Evolutionary conservation across 441 rosid genomes (phyloP), one percentile per base, ranked within the genome.

Genomic region (Bocquillonia castaneifolia): DNA sequence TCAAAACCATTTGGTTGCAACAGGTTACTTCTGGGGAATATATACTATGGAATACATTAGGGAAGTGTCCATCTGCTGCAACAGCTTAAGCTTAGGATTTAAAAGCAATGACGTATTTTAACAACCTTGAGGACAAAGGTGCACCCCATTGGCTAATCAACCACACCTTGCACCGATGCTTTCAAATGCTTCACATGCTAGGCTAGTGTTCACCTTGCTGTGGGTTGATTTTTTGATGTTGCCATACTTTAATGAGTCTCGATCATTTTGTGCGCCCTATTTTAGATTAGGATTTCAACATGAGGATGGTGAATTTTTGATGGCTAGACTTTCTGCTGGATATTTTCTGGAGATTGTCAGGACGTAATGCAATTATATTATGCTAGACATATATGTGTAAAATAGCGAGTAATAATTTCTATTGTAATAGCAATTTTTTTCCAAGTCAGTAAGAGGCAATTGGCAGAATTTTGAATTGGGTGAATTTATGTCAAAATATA

Each of bases 11-110:
- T 71, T 73, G 50, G 51, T 68, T 60, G 22, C 34, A n/a, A 70
- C 86, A 93, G 97, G 92, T 85, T 63, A 81, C 76, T 36, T 88
- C 91, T 17, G 97, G 97, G 57, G 93, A 94, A 65, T 94, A 94
- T 75, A 90, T 91, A 70, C 68, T 94, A 77, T 94, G 97, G 99
- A 91, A 91, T 78, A 94, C 99, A 39, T 72, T 91, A 70, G 99
- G 99, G 71, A 86, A 89, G 58, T 93, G 96, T 76, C 96, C 99
- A 29, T 83, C 92, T 50, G 88, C 91, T 59, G 91, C 85, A 32
- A 64, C 63, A 20, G 76, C 87, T 68, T 79, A 72, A 75, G 52
- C 54, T 18, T 70, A 51, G 48, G 40, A 67, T 54, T 65, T 60
- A 23, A 23, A 40, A 34, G 48, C 58, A 26, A 59, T 29, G 50